Evolutionary conservation across 345 rosid genomes (phyloP), one percentile per base, ranked within the genome.

Genomic region (Viola odorata): DNA sequence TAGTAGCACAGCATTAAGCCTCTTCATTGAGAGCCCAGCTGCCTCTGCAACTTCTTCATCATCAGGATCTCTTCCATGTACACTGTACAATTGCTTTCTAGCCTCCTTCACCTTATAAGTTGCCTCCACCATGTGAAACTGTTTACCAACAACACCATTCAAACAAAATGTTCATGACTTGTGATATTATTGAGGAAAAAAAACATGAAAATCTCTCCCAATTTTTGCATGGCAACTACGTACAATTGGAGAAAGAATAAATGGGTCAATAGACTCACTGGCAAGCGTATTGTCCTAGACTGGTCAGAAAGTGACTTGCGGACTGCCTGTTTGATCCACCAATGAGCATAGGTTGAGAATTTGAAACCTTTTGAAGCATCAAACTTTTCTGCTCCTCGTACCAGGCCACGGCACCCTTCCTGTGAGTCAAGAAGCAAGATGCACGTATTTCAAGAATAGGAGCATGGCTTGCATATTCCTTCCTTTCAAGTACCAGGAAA

Each of bases 271-370:
- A 23, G 32, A 23, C 32, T 74, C 79, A 87, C 98, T 0, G 98
- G 98, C 69, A 90, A 70, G 51, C 96, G 82, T 53, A 89, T 90
- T 74, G 85, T 84, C 79, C 97, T 78, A 13, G 96, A 83, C 65
- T 83, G 96, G 65, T 89, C 96, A 44, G 96, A 83, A 17, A 94
- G 96, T 64, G 89, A 82, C 74, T 80, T 90, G 59, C 96, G 67
- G 53, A 94, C 85, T 14, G 99, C 90, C 77, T 94, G 99, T 61
- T 81, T 94, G 61, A 90, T 87, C 99, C 99, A 94, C 97, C 99
- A 94, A 62, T 94, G 96, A 7, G 91, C 99, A 69, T 94, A 94
- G 8, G 99, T 94, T 45, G 99, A 94, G 68, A 94, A 89, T 75
- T 89, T 94, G 73, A 89, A 94, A 72, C 99, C 99, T 63, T 83